Evolutionary conservation across 2,329 filamentous ascomycete species (phyloP), one percentile per base, ranked within the genome.

Genomic region (Parafenestella ontariensis): DNA sequence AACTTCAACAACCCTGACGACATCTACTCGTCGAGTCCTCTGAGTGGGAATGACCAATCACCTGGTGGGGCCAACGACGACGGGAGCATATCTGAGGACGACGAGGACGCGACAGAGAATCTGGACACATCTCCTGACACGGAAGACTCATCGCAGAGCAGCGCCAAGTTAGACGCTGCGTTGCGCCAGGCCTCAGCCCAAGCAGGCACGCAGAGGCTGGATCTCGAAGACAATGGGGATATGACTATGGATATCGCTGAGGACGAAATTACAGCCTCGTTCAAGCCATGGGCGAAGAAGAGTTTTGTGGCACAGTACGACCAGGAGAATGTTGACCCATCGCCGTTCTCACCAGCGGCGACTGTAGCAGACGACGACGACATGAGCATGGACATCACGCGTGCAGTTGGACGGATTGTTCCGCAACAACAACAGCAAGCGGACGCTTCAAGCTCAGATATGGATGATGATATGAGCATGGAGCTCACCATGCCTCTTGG

Each of bases 381-480:
- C 34, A 88, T 96, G 82, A 95, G 91, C 20, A 97, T 98, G 94
- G 94, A 98, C 65, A 91, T 97, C 7, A 97, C 94, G 1, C 87
- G 86, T 49, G 91, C 87, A 8, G 81, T 96, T 48, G 94, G 94
- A 8, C 85, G 88, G 3, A 97, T 98, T 49, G 76, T 96, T 18
- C 78, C 82, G 5, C 81, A 76, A 5, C 81, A 76, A 28, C 66
- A 75, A 45, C 66, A 75, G 44, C 49, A 62, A 39, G 41, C 63
- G 3, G 69, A 72, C 33, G 50, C 54, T n/a, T 57, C 56, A 33
- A 74, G 72, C 56, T 76, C 79, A 15, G 74, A 74, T 7, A 59
- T 70, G 20, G 79, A 78, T 7, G 79, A 78, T 5, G 81, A 83
- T 52, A 78, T 78, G 58, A 82, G 79, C 24, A 81, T 85, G 83